Base-by-base conservation (phyloP, 805 yeast species). In the Priceomyces melissophilus region DNA sequence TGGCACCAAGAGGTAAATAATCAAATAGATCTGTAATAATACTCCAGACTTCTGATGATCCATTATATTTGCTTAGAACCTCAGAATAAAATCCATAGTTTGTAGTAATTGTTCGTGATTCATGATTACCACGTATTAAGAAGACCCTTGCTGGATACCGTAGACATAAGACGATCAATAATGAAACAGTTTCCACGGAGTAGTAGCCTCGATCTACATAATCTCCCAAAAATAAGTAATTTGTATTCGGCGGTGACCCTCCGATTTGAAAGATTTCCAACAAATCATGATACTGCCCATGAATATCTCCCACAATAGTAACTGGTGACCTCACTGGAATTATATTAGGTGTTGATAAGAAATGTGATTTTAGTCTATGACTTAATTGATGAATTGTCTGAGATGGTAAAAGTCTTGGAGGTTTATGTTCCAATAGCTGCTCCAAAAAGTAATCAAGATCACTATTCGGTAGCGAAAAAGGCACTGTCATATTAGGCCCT, bases 71-170 rank as follows among this genome's bases (percentile, higher is more conserved):
- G 39, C 88, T 79, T 46, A 88, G 70, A 50, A 97, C 93, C 63
- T 93, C 99, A 0, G 96, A 81, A 58, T 93, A 93, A 57, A 93
- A 93, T 2, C 99, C 99, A 57, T 93, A 93, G 59, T 90, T 87
- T 49, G 96, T 96, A 4, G 99, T 95, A 53, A 93, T 91, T 41
- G 95, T 97, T 38, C 99, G 71, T 1, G 96, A 85, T 63, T 93
- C 99, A 60, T 93, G 99, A 58, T 93, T 93, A 10, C 99, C 99
- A 41, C 99, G 71, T 6, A 93, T 79, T 39, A 93, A 67, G 52
- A 78, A 81, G 2, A 93, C 82, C 34, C 99, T 69, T 20, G 75
- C 72, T 0, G 99, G 99, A 58, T 87, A 90, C 51, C 97, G 75
- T 44, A 95, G 72, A 59, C 90, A 91, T 48, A 93, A 66, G 34